Evolutionary conservation across 352 stramenopile genomes (phyloP), one percentile per base, ranked within the genome.

Genomic region (Pythium rishiriense): DNA sequence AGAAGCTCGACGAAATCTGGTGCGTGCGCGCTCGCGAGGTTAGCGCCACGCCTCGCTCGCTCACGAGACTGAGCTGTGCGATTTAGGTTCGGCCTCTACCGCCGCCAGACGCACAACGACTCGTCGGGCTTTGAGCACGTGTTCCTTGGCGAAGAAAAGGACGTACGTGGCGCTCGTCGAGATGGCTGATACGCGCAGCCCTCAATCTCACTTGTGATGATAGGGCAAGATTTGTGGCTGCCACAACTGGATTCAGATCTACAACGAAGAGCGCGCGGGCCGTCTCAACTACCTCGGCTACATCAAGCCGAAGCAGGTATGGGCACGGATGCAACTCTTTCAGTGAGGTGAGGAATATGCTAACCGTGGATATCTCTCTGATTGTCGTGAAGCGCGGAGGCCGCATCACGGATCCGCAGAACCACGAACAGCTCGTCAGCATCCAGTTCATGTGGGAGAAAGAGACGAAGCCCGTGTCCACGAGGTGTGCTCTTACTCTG

Each of bases 211-310:
- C 3, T 41, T 48, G 42, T 22, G 21, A 43, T 43, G 37, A 39
- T 48, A 93, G 88, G 87, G 74, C 52, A 86, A 97, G 67, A 84
- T 98, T 45, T 88, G 72, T 17, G 94, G 94, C 14, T 97, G 98
- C 73, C 96, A 99, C 79, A 99, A 99, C 76, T 99, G 96, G 96
- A 91, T 99, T 57, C 91, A 98, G 64, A 94, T 98, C 39, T 99
- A 98, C 75, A 86, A 97, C 31, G 93, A 98, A 68, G 96, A 99
- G 75, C 90, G 94, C 69, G 82, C 83, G 15, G 93, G 93, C 7
- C 83, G 83, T 33, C 73, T 99, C 35, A 85, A 99, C 79, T 99
- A 98, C 75, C 79, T 83, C 35, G 96, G 95, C 10, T 98, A 97
- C 71, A 97, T 98, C 61, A 91, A 94, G 25, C 95, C 85, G 17